Evolutionary conservation across 2,329 filamentous ascomycete species (phyloP).

Genomic region (Pseudogymnoascus sp.): DNA sequence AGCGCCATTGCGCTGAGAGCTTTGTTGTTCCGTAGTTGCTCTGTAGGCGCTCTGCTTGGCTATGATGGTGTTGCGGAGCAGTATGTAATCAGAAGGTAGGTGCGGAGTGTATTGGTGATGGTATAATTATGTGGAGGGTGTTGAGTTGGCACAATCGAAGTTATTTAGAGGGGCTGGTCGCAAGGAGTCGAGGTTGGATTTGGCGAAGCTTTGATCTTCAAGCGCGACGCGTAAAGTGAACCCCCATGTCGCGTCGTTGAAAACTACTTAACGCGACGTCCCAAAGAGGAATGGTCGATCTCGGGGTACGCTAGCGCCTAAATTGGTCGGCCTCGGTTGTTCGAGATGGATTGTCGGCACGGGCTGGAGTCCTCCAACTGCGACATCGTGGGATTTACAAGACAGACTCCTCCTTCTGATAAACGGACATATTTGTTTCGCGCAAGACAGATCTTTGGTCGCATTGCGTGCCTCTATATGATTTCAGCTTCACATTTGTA

Average conservation of each 20-base stretch:
- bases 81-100: constrained; percentile 20
- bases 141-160: not conserved
- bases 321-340: constrained; percentile 8
- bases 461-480: constrained; percentile 8
- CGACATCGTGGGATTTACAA: not conserved
- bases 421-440: not conserved
- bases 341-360: constrained; percentile 10
- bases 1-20: constrained; percentile 65
- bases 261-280: constrained; percentile 6
- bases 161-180: constrained; percentile 7
- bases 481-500: constrained; percentile 1
- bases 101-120: constrained; percentile 13
- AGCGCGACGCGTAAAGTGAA: constrained; percentile 11
- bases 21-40: constrained; percentile 14
- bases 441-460: not conserved
- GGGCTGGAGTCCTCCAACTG: not conserved
- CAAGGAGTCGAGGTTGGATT: constrained; percentile 7
- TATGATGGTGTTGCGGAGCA: constrained; percentile 13
- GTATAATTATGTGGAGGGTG: constrained; percentile 2
- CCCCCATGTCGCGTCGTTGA: constrained; percentile 5
- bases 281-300: not conserved
- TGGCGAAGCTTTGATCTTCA: constrained; percentile 9
- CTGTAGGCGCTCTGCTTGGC: not conserved
- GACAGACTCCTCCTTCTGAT: not conserved
- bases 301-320: constrained; percentile 3